phyloP scores from a whole-genome alignment of 495 filamentous ascomycete genomes.

The Darksidea phi region DNA sequence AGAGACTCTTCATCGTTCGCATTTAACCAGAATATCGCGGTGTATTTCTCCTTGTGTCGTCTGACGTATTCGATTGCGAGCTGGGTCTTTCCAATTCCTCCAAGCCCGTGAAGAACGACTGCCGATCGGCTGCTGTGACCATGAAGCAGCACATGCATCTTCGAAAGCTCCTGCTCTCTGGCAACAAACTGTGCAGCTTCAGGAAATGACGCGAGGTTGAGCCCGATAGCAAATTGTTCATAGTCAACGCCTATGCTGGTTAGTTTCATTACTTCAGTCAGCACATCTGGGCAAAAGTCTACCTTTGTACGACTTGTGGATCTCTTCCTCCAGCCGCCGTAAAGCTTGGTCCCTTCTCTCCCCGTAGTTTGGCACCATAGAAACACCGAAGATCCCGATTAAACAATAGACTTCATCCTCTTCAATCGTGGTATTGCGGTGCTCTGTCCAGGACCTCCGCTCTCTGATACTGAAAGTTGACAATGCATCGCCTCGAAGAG shows the following conservation, averaged over 20 bases:
- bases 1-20: conserved; percentile 36
- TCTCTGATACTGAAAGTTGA: conserved; percentile 28
- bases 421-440: conserved; percentile 28
- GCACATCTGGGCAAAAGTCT: neutral
- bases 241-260: conserved; percentile 23
- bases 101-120: conserved; percentile 12
- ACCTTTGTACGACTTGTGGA: conserved; percentile 21
- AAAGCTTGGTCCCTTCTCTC: conserved; percentile 20
- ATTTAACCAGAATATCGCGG: conserved; percentile 25
- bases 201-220: conserved; percentile 22
- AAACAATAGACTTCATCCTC: conserved; percentile 20
- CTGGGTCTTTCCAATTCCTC: conserved; percentile 28
- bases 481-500: conserved; percentile 33
- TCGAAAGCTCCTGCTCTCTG: conserved; percentile 25
- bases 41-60: conserved; percentile 20
- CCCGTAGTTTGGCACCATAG: conserved; percentile 15
- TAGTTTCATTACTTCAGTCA: conserved; percentile 5
- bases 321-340: conserved; percentile 15
- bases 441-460: conserved; percentile 30
- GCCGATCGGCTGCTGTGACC: conserved; percentile 1
- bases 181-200: conserved; percentile 30
- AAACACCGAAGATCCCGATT: conserved; percentile 22
- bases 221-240: conserved; percentile 17
- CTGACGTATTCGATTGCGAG: conserved; percentile 9
- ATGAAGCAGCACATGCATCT: conserved; percentile 27